These are phyloP conservation scores for Tetrahymena thermophila DNA, from an alignment of 73 alveolate genomes.

Conservation along the genomic window DNA sequence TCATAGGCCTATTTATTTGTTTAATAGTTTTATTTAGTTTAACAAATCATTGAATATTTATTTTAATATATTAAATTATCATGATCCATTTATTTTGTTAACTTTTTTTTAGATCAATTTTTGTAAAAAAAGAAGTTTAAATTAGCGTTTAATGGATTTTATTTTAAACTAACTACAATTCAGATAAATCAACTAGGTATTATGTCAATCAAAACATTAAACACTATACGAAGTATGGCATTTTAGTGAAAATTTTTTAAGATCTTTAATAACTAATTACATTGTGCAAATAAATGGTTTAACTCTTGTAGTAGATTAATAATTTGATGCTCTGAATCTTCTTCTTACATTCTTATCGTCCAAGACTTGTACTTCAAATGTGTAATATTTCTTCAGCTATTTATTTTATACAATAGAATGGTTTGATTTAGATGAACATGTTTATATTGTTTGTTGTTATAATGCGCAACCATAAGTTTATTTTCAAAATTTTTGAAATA, in stretches of 20 bases:
- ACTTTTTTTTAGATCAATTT: too few species aligned
- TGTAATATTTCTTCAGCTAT: slow-evolving; percentile 89
- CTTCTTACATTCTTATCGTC: slow-evolving; percentile 97
- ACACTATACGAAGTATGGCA: neutral
- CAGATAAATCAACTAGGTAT: neutral
- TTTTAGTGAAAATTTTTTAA: neutral
- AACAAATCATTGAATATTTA: too few species aligned
- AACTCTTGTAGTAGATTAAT: slow-evolving; percentile 91
- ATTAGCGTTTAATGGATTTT: neutral
- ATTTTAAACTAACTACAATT: too few species aligned
- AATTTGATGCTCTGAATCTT: slow-evolving; percentile 97
- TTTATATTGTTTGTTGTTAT: neutral
- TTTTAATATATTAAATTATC: too few species aligned
- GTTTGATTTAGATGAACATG: neutral
- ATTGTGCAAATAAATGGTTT: slow-evolving; percentile 97
- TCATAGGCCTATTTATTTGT: slow-evolving; percentile 52
- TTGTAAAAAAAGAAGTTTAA: too few species aligned
- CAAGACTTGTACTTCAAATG: slow-evolving; percentile 95
- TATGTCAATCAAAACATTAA: neutral
- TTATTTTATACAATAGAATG: neutral
- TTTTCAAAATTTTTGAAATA: neutral
- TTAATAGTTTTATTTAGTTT: neutral
- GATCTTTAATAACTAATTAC: neutral
- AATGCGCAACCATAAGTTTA: neutral
- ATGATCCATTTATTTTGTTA: neutral